phyloP scores from a whole-genome alignment of 805 yeast species.

The Ogataea ramenticola region DNA sequence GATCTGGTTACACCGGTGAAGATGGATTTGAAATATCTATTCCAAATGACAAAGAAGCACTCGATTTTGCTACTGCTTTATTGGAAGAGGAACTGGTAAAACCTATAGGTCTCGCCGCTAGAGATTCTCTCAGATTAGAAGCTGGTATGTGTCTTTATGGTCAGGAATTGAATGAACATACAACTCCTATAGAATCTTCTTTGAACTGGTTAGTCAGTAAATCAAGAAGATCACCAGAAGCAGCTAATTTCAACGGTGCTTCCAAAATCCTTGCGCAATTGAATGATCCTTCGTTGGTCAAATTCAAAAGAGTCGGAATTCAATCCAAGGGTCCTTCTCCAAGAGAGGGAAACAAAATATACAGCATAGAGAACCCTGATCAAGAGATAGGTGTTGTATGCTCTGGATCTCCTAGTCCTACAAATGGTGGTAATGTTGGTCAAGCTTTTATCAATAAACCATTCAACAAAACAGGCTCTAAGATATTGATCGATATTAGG shows the following conservation, averaged over 20 bases:
- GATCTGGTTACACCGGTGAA: conserved; percentile 98
- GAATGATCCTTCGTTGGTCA: conserved; percentile 48
- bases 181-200: conserved; percentile 84
- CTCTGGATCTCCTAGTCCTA: conserved; percentile 59
- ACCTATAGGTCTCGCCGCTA: conserved; percentile 96
- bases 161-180: conserved; percentile 72
- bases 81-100: conserved; percentile 49
- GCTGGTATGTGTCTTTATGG: conserved; percentile 99
- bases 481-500: conserved; percentile 68
- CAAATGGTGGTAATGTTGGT: conserved; percentile 72
- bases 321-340: conserved; percentile 85
- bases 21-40: conserved; percentile 94
- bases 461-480: conserved; percentile 65
- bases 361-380: conserved; percentile 41
- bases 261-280: conserved; percentile 63
- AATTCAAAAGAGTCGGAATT: conserved; percentile 68
- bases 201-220: conserved; percentile 88
- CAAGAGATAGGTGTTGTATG: conserved; percentile 45
- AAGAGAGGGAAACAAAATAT: conserved; percentile 67
- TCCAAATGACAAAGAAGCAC: conserved; percentile 46
- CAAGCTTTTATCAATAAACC: conserved; percentile 81
- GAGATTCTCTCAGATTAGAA: conserved; percentile 91
- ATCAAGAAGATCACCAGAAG: conserved; percentile 49
- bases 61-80: conserved; percentile 54
- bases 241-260: conserved; percentile 67